Conservation (phyloP, 257 asterid genomes). For the Rubia yunnanensis region DNA sequence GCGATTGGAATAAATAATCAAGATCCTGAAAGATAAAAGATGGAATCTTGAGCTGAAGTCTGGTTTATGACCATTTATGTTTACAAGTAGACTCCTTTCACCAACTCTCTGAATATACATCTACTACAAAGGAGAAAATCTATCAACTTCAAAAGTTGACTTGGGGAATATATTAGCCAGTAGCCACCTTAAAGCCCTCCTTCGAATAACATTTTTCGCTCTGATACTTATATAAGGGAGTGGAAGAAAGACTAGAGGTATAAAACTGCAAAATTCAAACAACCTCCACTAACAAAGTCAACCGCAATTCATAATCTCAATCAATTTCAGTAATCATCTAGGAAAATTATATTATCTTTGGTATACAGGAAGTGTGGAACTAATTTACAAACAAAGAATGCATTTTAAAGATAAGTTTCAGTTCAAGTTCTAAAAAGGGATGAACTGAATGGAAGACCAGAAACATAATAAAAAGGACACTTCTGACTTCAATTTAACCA, state of each 20-base stretch:
- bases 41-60: not conserved
- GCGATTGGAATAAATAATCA: not conserved
- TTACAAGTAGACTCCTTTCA: not conserved
- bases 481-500: conserved; percentile 10
- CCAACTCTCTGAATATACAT: not conserved
- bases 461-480: conserved; percentile 7
- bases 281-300: not conserved
- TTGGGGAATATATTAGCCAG: not conserved
- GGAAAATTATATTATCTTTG: not conserved
- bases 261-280: not conserved
- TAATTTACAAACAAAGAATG: not conserved
- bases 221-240: not conserved
- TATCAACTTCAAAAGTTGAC: conserved; percentile 8
- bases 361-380: not conserved
- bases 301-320: not conserved
- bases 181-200: not conserved
- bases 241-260: not conserved
- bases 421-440: not conserved
- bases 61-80: not conserved
- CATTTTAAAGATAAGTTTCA: not conserved
- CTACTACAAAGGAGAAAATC: not conserved
- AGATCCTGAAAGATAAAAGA: not conserved
- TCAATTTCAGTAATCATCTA: too few relatives aligned
- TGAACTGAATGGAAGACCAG: not conserved
- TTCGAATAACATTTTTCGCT: not conserved